Evolutionary conservation across 192 early-diverging fungal species (phyloP), one percentile per base, ranked within the genome.

Genomic region (Coemansia biformis): DNA sequence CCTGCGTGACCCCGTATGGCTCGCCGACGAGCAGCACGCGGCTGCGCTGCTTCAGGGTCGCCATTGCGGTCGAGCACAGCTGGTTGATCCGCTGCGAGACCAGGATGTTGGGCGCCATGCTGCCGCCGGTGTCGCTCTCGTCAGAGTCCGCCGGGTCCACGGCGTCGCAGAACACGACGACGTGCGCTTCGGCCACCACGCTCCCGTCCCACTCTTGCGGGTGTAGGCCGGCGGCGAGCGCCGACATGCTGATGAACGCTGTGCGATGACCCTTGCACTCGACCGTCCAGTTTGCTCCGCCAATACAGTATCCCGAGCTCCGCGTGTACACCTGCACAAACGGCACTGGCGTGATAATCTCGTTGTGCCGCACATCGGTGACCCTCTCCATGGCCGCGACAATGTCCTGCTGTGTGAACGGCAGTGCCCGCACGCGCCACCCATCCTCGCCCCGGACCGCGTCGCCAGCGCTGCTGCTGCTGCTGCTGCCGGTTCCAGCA

Each of bases 281-380:
- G 15, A 89, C 66, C 4, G 78, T 62, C 87, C 86, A 89, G 57
- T 87, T 87, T 3, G 82, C 77, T 15, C 81, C 76, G 7, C 86
- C 87, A 33, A 89, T 75, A 40, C 78, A 81, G 59, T 85, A 82
- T 8, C 86, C 87, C 5, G 84, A 82, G 51, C 87, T 87, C 53
- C 84, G 73, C 3, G 86, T 77, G 14, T 76, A 80, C 9, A 82
- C 70, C 38, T 64, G 61, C 18, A 78, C 76, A 48, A 62, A 63
- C 15, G 65, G 68, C 21, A 73, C 61, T 0, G 76, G 76, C 37
- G 48, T 60, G n/a, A 69, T 42, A 6, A 69, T 42, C 65, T 78
- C 69, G 42, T 59, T 63, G 53, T 73, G 64, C 21, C 76, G 57
- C 31, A 78, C 63, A 21, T 58, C 70, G 0, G 54, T 61, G 17